A percentile compares a stretch with the other conserved stretches of the same genome.
Evolutionary conservation across 2,329 filamentous ascomycete genomes (phyloP).

Genomic region (Cercospora nicotianae): DNA sequence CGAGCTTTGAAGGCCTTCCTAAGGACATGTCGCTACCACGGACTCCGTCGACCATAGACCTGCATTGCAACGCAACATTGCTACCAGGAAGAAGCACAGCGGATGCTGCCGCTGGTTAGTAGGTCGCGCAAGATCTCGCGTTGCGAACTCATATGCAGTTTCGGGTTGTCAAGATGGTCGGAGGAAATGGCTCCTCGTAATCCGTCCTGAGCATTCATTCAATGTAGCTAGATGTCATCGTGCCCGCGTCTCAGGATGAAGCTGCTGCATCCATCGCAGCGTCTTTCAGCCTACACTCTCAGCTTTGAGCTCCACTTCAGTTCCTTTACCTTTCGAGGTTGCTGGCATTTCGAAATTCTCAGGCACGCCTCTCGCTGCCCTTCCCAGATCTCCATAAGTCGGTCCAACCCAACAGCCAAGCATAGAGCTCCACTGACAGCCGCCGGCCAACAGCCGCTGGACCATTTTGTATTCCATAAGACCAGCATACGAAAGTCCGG

Average conservation of each 20-base stretch:
- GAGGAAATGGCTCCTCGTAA: not conserved
- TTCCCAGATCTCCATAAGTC: constrained; percentile 40
- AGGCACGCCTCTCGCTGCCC: constrained; percentile 74
- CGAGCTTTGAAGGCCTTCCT: not conserved
- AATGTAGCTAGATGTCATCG: not conserved
- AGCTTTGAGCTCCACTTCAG: not conserved
- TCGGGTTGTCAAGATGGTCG: not conserved
- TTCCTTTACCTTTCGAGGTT: not conserved
- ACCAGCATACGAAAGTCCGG: constrained; percentile 78
- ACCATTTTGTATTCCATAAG: constrained; percentile 79
- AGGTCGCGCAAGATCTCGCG: not conserved
- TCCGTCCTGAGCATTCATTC: not conserved
- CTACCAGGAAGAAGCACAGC: not conserved
- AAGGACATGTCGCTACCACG: not conserved
- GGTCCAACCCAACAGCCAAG: constrained; percentile 79
- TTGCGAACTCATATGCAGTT: not conserved
- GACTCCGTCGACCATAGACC: not conserved
- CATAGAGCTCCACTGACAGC: constrained; percentile 79
- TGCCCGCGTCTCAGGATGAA: not conserved
- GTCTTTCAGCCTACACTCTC: not conserved
- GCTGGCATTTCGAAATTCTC: constrained; percentile 59
- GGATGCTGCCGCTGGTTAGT: not conserved
- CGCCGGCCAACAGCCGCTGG: constrained; percentile 68
- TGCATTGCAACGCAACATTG: not conserved
- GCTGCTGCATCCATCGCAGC: not conserved